phyloP scores from a whole-genome alignment of 345 rosid species.

The Salix suchowensis region DNA sequence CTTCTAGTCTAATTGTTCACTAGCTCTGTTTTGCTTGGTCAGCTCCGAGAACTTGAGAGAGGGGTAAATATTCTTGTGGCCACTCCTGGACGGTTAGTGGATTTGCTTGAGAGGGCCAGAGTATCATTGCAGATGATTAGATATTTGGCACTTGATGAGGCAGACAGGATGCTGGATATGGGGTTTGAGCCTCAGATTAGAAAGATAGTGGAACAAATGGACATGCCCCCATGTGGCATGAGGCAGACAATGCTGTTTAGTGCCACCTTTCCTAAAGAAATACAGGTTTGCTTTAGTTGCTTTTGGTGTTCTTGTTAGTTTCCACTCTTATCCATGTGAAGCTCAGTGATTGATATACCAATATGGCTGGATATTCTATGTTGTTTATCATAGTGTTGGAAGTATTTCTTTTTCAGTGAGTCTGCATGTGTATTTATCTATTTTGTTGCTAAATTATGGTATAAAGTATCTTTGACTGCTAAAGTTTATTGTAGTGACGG shows the following conservation, averaged over 20 bases:
- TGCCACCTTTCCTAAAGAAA: slow-evolving; percentile 97
- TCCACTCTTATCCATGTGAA: not conserved
- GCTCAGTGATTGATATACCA: not conserved
- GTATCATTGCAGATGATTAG: slow-evolving; percentile 91
- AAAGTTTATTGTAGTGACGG: not conserved
- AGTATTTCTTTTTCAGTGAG: not conserved
- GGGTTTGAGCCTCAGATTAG: slow-evolving; percentile 99
- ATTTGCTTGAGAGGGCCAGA: slow-evolving; percentile 92
- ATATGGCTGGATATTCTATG: not conserved
- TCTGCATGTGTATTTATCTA: not conserved
- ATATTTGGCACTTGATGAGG: slow-evolving; percentile 91
- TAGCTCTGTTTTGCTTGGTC: slow-evolving; percentile 21
- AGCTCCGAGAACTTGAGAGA: slow-evolving; percentile 92
- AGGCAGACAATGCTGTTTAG: slow-evolving; percentile 96
- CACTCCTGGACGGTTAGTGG: slow-evolving; percentile 96
- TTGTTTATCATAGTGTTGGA: not conserved
- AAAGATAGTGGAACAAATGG: slow-evolving; percentile 95
- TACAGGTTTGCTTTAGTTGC: slow-evolving; percentile 53
- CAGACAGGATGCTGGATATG: slow-evolving; percentile 99
- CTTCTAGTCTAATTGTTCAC: not conserved
- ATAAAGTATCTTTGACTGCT: not conserved
- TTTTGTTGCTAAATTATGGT: not conserved
- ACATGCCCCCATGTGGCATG: slow-evolving; percentile 89
- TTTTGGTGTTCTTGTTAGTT: not conserved
- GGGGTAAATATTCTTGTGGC: slow-evolving; percentile 99